Evolutionary conservation across 2,329 filamentous ascomycete species (phyloP).

Genomic region (Ceratocystis papillata): DNA sequence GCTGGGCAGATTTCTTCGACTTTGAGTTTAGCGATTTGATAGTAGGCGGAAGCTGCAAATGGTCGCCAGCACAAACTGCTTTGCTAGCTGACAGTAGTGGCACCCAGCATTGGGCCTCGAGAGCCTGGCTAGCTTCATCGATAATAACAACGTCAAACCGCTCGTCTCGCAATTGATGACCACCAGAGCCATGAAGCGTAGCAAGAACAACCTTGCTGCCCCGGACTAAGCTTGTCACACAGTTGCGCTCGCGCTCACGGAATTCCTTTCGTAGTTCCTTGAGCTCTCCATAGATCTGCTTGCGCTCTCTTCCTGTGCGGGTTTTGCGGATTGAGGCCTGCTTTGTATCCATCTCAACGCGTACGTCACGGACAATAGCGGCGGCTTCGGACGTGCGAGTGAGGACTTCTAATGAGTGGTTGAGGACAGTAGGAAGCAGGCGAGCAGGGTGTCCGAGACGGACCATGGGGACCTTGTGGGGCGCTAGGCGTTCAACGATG

Average conservation of each 20-base stretch:
- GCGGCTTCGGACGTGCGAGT: constrained; percentile 85
- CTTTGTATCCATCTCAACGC: constrained; percentile 85
- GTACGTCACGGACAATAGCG: constrained; percentile 77
- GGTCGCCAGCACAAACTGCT: constrained; percentile 84
- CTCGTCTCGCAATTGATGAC: constrained; percentile 67
- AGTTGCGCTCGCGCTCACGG: constrained; percentile 69
- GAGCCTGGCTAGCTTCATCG: constrained; percentile 88
- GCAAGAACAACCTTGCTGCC: constrained; percentile 81
- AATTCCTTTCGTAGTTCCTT: constrained; percentile 81
- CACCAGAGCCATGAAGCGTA: constrained; percentile 84
- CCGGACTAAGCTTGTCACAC: constrained; percentile 62
- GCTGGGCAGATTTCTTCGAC: constrained; percentile 27
- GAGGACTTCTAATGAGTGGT: constrained; percentile 81
- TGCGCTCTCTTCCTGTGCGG: constrained; percentile 64
- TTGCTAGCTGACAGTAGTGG: constrained; percentile 70
- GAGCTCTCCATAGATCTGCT: constrained; percentile 72
- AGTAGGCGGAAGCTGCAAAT: constrained; percentile 85
- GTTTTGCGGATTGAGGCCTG: constrained; percentile 83
- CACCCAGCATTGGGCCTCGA: constrained; percentile 97
- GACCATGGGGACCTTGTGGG: constrained; percentile 75
- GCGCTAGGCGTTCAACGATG: constrained; percentile 81
- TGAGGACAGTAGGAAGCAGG: constrained; percentile 74
- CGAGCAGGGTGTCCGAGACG: constrained; percentile 88
- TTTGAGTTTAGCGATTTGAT: constrained; percentile 67
- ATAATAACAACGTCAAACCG: constrained; percentile 89